A percentile compares a stretch with the other conserved stretches of the same genome.
phyloP scores from a whole-genome alignment of 2,329 filamentous ascomycete species.

The Cladophialophora bantiana region DNA sequence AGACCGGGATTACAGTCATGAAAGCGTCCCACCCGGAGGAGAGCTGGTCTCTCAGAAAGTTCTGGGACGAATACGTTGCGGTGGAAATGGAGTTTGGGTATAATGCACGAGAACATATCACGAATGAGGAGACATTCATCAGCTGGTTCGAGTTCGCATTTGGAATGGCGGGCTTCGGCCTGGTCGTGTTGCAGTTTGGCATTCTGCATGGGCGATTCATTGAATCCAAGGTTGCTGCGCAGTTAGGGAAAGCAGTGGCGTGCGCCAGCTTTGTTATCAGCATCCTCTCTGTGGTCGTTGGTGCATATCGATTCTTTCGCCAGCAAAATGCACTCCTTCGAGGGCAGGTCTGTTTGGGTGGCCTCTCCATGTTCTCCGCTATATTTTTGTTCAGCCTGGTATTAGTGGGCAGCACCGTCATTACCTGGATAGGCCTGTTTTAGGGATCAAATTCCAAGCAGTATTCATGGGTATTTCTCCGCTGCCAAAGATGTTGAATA shows the following conservation, averaged over 20 bases:
- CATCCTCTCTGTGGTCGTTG: constrained; percentile 55
- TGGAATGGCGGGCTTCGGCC: constrained; percentile 25
- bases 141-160: constrained; percentile 27
- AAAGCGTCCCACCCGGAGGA: neutral
- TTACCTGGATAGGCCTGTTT: neutral
- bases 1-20: neutral
- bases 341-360: neutral
- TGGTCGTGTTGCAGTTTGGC: constrained; percentile 29
- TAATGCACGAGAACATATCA: constrained; percentile 19
- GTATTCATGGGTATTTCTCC: neutral
- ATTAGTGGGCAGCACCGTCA: neutral
- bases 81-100: constrained; percentile 4
- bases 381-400: neutral
- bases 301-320: constrained; percentile 61
- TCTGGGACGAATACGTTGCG: constrained; percentile 19
- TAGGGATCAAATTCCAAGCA: neutral
- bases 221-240: constrained; percentile 14
- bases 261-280: constrained; percentile 56
- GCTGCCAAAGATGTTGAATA: neutral
- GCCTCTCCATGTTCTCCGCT: neutral
- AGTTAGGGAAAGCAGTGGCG: constrained; percentile 38
- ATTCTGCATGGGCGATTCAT: constrained; percentile 9
- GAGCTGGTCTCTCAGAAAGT: neutral
- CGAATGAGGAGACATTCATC: constrained; percentile 33
- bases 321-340: constrained; percentile 62